These are phyloP conservation scores for Berkeleyomyces rouxiae DNA, from an alignment of 2,329 filamentous ascomycete species.

Conservation along the genomic window DNA sequence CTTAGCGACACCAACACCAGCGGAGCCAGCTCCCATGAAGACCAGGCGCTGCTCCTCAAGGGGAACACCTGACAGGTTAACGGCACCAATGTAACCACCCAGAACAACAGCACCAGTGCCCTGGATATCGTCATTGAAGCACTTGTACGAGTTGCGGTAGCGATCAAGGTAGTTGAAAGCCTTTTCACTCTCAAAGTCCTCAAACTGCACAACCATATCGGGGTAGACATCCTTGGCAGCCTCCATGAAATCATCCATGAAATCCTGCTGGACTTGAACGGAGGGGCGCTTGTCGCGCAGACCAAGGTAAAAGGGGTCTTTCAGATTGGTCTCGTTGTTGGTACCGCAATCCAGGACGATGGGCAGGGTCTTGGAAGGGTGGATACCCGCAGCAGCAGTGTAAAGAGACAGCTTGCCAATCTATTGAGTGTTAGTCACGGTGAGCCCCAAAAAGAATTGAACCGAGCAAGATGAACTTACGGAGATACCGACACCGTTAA, in stretches of 20 bases:
- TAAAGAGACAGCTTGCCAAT: slow-evolving; percentile 92
- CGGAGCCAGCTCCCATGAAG: slow-evolving; percentile 90
- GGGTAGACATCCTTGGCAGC: slow-evolving; percentile 61
- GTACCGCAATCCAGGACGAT: slow-evolving; percentile 53
- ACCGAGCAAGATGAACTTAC: slow-evolving; percentile 31
- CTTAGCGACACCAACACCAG: slow-evolving; percentile 92
- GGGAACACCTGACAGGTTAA: slow-evolving; percentile 72
- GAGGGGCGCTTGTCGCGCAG: slow-evolving; percentile 68
- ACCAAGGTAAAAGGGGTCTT: slow-evolving; percentile 71
- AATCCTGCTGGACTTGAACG: slow-evolving; percentile 65
- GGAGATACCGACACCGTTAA: slow-evolving; percentile 96
- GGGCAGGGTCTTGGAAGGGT: slow-evolving; percentile 66
- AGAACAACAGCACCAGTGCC: slow-evolving; percentile 92
- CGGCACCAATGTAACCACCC: slow-evolving; percentile 56
- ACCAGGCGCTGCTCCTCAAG: slow-evolving; percentile 83
- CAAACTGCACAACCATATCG: slow-evolving; percentile 69
- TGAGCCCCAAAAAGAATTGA: background rate
- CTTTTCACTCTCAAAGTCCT: slow-evolving; percentile 86
- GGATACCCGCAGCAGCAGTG: slow-evolving; percentile 86
- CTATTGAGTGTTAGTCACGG: slow-evolving; percentile 21
- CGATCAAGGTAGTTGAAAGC: slow-evolving; percentile 86
- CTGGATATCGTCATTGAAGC: slow-evolving; percentile 98
- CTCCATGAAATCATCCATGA: slow-evolving; percentile 95
- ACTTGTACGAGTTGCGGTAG: slow-evolving; percentile 77
- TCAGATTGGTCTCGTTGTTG: slow-evolving; percentile 47